A percentile compares a stretch with the other conserved stretches of the same genome.
These are phyloP conservation scores for Aspergillus terreus DNA, from an alignment of 2,329 filamentous ascomycete genomes.

Conservation along the genomic window DNA sequence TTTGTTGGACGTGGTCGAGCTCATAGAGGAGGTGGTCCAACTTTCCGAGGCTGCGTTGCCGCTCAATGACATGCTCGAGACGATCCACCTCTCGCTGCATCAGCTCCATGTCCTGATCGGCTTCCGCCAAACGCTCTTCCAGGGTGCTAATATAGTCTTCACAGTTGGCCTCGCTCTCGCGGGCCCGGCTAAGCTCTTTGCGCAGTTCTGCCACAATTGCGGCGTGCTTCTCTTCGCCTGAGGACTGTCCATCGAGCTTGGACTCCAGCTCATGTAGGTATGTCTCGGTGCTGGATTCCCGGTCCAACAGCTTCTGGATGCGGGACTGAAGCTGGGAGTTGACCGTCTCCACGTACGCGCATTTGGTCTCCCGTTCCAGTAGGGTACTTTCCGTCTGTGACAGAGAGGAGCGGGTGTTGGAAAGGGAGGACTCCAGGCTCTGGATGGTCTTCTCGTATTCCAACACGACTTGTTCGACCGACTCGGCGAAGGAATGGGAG, in stretches of 20 bases:
- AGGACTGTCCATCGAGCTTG: constrained; percentile 84
- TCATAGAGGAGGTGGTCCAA: constrained; percentile 90
- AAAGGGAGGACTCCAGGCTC: constrained; percentile 83
- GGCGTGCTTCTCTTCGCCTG: constrained; percentile 88
- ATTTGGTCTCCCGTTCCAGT: constrained; percentile 89
- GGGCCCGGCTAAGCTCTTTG: constrained; percentile 81
- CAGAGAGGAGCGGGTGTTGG: constrained; percentile 78
- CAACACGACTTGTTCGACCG: constrained; percentile 90
- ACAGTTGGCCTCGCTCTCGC: constrained; percentile 83
- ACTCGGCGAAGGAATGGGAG: constrained; percentile 92
- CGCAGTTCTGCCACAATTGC: constrained; percentile 80
- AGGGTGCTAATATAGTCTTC: constrained; percentile 98
- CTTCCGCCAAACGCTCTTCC: constrained; percentile 90
- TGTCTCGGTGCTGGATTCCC: constrained; percentile 84
- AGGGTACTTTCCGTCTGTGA: constrained; percentile 81
- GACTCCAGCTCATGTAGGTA: constrained; percentile 90
- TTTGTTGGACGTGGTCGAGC: constrained; percentile 68
- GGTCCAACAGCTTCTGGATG: constrained; percentile 88
- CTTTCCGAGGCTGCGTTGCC: constrained; percentile 90
- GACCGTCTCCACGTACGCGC: constrained; percentile 87
- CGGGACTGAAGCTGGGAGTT: constrained; percentile 84
- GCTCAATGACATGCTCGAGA: constrained; percentile 89
- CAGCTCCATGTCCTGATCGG: constrained; percentile 90
- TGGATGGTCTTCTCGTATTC: constrained; percentile 99
- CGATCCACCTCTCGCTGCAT: constrained; percentile 97